Evolutionary conservation across 2,329 filamentous ascomycete species (phyloP), one percentile per base, ranked within the genome.

Genomic region (Bipolaris gigantea): DNA sequence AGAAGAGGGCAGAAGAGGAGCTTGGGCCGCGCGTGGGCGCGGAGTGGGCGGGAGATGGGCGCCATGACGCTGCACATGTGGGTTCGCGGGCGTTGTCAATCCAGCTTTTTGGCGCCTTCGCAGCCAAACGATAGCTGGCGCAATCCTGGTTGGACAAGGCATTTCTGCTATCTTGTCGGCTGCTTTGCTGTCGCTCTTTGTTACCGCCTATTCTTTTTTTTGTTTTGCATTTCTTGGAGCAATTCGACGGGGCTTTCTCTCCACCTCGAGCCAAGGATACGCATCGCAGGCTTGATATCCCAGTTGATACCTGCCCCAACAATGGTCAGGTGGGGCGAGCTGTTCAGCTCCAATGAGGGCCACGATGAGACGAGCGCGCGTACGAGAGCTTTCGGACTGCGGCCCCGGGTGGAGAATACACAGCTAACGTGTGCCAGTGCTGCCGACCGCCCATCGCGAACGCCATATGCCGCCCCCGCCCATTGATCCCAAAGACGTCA

Each of bases 401-500:
- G 13, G 44, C 40, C 40, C 50, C 43, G 19, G 27, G 19, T 48
- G 38, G 13, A 36, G 25, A 48, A 10, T 16, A 21, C n/a, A 43
- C n/a, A 43, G 40, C 56, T 64, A 36, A 65, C 45, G 35, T 3
- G 21, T 21, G 18, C 21, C 59, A 89, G 87, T 92, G 13, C 83
- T 92, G 2, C 88, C 89, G 1, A 79, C 78, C 13, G 44, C 61
- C 81, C 83, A 87, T 61, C 79, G 80, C 62, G 80, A 85, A 61
- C 81, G 83, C 36, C 27, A 48, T 11, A 72, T 79, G 1, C 76
- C 87, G 39, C 75, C 85, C 38, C 86, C 89, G 10, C 85, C 89
- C 25, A 86, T 93, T 33, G 84, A 90, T 1, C 81, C 92, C 11
- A 80, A 83, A 55, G 88, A 94, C 66, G 92, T 97, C 57, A 97